A percentile compares a stretch with the other conserved stretches of the same genome.
These are phyloP conservation scores for Massariosphaeria phaeospora DNA, from an alignment of 495 filamentous ascomycete species.

Conservation along the genomic window DNA sequence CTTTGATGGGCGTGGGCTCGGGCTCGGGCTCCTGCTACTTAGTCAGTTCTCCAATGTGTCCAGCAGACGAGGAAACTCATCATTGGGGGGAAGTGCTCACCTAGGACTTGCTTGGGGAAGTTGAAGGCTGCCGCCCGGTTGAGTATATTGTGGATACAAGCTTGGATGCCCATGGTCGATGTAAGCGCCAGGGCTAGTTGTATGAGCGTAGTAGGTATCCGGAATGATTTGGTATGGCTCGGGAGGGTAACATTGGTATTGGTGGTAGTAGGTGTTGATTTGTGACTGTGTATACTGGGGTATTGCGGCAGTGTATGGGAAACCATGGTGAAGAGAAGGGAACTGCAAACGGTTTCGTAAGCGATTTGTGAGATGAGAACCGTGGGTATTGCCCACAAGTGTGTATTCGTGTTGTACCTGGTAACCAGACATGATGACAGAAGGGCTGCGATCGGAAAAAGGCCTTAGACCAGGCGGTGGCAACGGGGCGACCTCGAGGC, in stretches of 20 bases:
- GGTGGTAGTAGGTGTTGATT: constrained; percentile 22
- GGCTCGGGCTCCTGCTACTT: constrained; percentile 18
- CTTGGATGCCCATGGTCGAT: too few relatives aligned
- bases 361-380: too few relatives aligned
- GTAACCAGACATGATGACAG: neutral
- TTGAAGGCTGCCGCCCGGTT: too few relatives aligned
- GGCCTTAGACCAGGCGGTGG: neutral
- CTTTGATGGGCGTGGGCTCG: too few relatives aligned
- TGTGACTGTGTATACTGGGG: constrained; percentile 25
- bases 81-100: constrained; percentile 14
- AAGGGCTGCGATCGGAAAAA: neutral
- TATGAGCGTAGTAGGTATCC: constrained; percentile 6
- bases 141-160: too few relatives aligned
- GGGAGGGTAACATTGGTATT: constrained; percentile 18
- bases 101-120: neutral
- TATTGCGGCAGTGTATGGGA: neutral
- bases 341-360: too few relatives aligned
- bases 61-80: constrained; percentile 3
- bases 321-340: too few relatives aligned
- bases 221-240: constrained; percentile 20
- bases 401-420: too few relatives aligned
- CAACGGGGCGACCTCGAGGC: too few relatives aligned
- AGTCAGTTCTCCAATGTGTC: constrained; percentile 3
- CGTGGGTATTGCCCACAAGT: too few relatives aligned
- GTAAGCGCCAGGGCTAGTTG: neutral